These are phyloP conservation scores for Nakaseomyces sp. DNA, from an alignment of 1,139 yeast species.

Conservation along the genomic window DNA sequence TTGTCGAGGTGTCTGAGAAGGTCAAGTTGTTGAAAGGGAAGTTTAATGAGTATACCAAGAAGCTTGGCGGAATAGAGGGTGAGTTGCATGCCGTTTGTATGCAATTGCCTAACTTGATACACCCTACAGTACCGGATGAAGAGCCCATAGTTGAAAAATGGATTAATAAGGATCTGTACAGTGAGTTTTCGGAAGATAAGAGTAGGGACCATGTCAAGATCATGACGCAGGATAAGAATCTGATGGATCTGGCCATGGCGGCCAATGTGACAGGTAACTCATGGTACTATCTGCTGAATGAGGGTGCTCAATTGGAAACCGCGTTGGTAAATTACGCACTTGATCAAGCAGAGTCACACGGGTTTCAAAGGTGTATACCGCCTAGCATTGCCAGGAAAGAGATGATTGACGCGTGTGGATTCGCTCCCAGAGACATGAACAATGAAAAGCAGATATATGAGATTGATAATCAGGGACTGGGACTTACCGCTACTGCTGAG, in stretches of 20 bases:
- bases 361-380: constrained; percentile 67
- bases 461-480: constrained; percentile 40
- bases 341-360: constrained; percentile 52
- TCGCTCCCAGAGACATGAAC: constrained; percentile 84
- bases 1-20: neutral
- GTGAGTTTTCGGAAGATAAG: constrained; percentile 24
- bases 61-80: constrained; percentile 34
- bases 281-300: constrained; percentile 79
- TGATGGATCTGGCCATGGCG: constrained; percentile 66
- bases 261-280: constrained; percentile 75
- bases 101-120: constrained; percentile 60
- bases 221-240: constrained; percentile 21
- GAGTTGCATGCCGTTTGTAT: constrained; percentile 35
- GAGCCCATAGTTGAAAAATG: constrained; percentile 44
- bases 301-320: constrained; percentile 83
- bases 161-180: constrained; percentile 36
- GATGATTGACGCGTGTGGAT: constrained; percentile 83
- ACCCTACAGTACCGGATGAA: constrained; percentile 38
- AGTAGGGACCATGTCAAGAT: constrained; percentile 56
- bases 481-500: constrained; percentile 92
- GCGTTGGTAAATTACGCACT: constrained; percentile 79
- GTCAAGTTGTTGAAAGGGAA: constrained; percentile 19
- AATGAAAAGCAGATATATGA: constrained; percentile 80
- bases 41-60: constrained; percentile 12
- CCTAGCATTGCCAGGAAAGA: constrained; percentile 81